phyloP scores from a whole-genome alignment of 2,329 filamentous ascomycete genomes.

The Ophiostoma montium region DNA sequence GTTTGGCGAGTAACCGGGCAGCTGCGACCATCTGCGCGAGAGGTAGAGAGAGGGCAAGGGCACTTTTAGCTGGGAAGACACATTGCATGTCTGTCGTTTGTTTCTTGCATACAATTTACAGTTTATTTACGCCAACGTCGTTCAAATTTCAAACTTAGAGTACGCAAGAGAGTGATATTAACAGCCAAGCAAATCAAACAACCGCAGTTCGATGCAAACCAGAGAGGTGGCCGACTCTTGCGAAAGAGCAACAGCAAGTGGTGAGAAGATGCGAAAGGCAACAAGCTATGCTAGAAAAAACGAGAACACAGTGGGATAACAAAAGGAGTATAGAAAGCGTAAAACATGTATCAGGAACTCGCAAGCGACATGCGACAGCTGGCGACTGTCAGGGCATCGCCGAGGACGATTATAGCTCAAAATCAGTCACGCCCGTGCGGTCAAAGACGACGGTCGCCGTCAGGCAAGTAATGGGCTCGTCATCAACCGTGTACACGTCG shows the following conservation, averaged over 20 bases:
- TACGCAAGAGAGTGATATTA: too few species aligned
- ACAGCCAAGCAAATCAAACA: not conserved
- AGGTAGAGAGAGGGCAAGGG: too few species aligned
- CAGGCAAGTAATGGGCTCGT: constrained; percentile 72
- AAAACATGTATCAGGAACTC: not conserved
- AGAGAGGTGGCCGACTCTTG: not conserved
- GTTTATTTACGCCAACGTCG: too few species aligned
- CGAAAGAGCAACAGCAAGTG: not conserved
- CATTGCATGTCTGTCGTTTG: too few species aligned
- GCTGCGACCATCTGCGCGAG: too few species aligned
- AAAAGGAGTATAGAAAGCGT: not conserved
- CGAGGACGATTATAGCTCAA: constrained; percentile 4
- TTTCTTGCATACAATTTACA: too few species aligned
- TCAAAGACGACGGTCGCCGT: constrained; percentile 57
- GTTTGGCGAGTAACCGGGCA: constrained; percentile 48
- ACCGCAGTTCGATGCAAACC: not conserved
- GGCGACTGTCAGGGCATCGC: not conserved
- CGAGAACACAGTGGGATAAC: not conserved
- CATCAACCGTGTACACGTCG: constrained; percentile 64
- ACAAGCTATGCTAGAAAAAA: not conserved
- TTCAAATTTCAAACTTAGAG: too few species aligned
- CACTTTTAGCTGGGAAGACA: too few species aligned
- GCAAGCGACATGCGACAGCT: not conserved
- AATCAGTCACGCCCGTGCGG: constrained; percentile 14
- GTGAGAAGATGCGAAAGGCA: not conserved